Base-by-base conservation (phyloP, 2,329 filamentous ascomycete genomes). In the Alternaria tenuissima region DNA sequence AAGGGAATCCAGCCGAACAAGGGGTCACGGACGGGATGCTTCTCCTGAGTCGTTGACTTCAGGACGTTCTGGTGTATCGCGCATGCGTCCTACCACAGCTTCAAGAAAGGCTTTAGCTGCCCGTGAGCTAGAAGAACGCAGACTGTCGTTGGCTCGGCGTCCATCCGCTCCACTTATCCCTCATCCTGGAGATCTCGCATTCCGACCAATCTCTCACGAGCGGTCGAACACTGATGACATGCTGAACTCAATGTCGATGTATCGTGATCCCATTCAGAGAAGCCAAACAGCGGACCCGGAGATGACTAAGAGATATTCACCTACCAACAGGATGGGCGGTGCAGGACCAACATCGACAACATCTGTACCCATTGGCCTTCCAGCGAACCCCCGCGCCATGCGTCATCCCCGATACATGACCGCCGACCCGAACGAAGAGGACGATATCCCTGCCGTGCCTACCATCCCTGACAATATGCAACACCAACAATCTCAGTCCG, bases 311-410 rank as follows among this genome's bases (percentile, higher is more conserved):
- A 77, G 75, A 43, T 78, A 80, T 56, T 72, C 72, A 12, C 75
- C 76, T 8, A 73, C 70, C 3, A 76, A 68, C 48, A 76, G 71
- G 39, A 69, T 72, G 16, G 71, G 70, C n/a, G 71, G 70, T 30
- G 61, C 68, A 20, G 66, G 67, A 7, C 79, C 79, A 16, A 81
- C 80, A 2, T 80, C 82, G 3, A 84, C 84, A 1, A 82, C 85
- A 14, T 83, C 84, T 14, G 81, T 81, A 1, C 84, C 86, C 6
- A 85, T 94, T 52, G 94, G 93, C 0, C 85, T 97, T n/a, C 93
- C 94, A 14, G 92, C 93, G 2, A 97, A 94, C 1, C 94, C 94
- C 30, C 89, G 92, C 80, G 93, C 93, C 1, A 96, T 97, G 93
- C 88, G 91, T 20, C 88, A 96, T 74, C 86, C 87, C 1, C 88